phyloP scores from a whole-genome alignment of 495 filamentous ascomycete species.

The Copromyces sp. region DNA sequence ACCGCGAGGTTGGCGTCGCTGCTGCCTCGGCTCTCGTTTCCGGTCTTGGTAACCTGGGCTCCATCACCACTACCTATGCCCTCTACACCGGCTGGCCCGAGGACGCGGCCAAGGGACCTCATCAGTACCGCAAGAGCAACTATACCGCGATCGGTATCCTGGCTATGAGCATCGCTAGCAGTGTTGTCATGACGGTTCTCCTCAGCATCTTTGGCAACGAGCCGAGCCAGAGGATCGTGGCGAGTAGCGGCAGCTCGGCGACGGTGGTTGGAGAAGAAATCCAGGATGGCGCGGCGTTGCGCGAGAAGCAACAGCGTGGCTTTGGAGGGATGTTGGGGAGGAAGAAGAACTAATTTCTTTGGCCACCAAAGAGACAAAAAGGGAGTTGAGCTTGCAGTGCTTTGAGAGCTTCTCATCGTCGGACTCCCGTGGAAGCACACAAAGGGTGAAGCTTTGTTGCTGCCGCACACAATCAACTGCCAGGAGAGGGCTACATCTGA shows the following conservation, averaged over 20 bases:
- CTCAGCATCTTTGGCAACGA: slow-evolving; percentile 52
- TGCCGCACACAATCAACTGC: neutral
- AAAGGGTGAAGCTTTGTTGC: slow-evolving; percentile 6
- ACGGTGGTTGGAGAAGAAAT: slow-evolving; percentile 39
- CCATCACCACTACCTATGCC: slow-evolving; percentile 80
- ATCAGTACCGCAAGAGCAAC: slow-evolving; percentile 75
- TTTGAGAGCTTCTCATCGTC: neutral
- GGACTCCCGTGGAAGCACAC: slow-evolving; percentile 17
- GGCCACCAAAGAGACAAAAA: slow-evolving; percentile 3
- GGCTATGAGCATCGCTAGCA: slow-evolving; percentile 61
- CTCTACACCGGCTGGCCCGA: slow-evolving; percentile 76
- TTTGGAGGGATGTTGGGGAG: slow-evolving; percentile 49
- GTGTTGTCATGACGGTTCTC: slow-evolving; percentile 54
- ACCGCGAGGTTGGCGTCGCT: slow-evolving; percentile 88
- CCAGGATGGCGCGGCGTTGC: slow-evolving; percentile 59
- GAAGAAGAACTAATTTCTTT: slow-evolving; percentile 3
- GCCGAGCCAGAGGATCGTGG: slow-evolving; percentile 32
- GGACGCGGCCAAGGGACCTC: slow-evolving; percentile 54
- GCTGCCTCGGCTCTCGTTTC: slow-evolving; percentile 78
- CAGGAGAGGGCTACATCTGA: neutral
- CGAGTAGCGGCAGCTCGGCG: slow-evolving; percentile 26
- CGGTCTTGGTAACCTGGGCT: slow-evolving; percentile 75
- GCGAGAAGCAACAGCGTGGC: slow-evolving; percentile 59
- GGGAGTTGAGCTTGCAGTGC: slow-evolving; percentile 6
- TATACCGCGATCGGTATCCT: slow-evolving; percentile 82